Evolutionary conservation across 2,329 filamentous ascomycete species (phyloP), one percentile per base, ranked within the genome.

Genomic region (Aspergillus thermomutatus): DNA sequence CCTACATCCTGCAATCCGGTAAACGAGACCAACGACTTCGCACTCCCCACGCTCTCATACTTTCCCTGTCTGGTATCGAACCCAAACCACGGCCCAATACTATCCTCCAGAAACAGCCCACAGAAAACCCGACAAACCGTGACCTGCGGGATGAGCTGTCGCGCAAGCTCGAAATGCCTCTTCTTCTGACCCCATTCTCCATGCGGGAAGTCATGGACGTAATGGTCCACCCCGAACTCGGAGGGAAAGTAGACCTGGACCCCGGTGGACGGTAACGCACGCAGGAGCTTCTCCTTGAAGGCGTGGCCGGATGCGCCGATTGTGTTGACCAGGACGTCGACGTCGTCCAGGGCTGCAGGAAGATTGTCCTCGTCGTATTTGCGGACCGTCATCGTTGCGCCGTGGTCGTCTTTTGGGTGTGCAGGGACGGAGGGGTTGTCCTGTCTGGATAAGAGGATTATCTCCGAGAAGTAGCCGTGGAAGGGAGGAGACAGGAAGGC

Each of bases 171-270:
- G 23, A 65, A 60, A 54, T 73, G 71, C 1, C 55, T 48, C 52
- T 70, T 72, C 55, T 74, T 73, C 19, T 60, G 59, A 46, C 70
- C 67, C 71, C 71, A 73, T 52, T 73, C 72, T 1, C 64, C 60
- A 31, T 72, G 67, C n/a, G 61, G 27, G 53, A 74, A 74, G 52
- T 73, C 69, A 52, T 74, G 72, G 19, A 72, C 49, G 49, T 72
- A 71, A 53, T 75, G 72, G 54, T 75, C 68, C 41, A 75, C 72
- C 11, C 73, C 73, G 50, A 75, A 75, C 27, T 75, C 72, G 4
- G 73, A 74, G 10, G 68, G 68, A 48, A 75, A 66, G 57, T 75
- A 75, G 5, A 75, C 53, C 55, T 64, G 65, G 27, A 75, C 56
- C 0, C 60, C 48, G 0, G 71, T 65, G 23, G 53, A 21, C 1